A percentile compares a stretch with the other conserved stretches of the same genome.
These are phyloP conservation scores for Biancaea sappan DNA, from an alignment of 306 rosid genomes.

Conservation along the genomic window DNA sequence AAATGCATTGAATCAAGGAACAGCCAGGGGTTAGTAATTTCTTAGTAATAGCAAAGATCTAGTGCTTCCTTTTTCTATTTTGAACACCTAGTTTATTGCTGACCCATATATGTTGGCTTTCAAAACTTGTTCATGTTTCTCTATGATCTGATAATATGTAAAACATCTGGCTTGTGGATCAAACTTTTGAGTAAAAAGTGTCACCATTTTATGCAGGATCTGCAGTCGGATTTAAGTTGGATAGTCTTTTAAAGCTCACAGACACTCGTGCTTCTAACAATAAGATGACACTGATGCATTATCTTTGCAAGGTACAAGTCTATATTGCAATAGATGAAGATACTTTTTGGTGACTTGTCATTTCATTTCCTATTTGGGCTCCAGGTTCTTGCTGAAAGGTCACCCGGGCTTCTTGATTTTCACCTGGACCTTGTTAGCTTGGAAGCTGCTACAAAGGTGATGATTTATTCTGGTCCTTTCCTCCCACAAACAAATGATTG, in stretches of 20 bases:
- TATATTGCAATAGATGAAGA: slow-evolving; percentile 32
- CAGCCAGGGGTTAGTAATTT: slow-evolving; percentile 83
- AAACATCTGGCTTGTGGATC: not conserved
- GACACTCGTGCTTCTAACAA: slow-evolving; percentile 92
- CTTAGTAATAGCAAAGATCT: slow-evolving; percentile 10
- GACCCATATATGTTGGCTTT: slow-evolving; percentile 1
- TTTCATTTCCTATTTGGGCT: slow-evolving; percentile 29
- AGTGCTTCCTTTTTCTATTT: slow-evolving; percentile 20
- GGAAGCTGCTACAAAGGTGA: slow-evolving; percentile 84
- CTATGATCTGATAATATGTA: slow-evolving; percentile 18
- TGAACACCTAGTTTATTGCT: slow-evolving; percentile 5
- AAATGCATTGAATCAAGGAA: slow-evolving; percentile 92
- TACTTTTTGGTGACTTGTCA: slow-evolving; percentile 32
- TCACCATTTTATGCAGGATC: slow-evolving; percentile 61
- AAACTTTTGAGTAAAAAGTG: slow-evolving; percentile 16
- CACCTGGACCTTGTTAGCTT: slow-evolving; percentile 74
- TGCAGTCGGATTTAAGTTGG: slow-evolving; percentile 95
- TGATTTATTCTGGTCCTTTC: slow-evolving; percentile 30
- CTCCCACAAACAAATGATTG: slow-evolving; percentile 12
- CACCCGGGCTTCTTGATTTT: slow-evolving; percentile 81
- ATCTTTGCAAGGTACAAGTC: slow-evolving; percentile 85
- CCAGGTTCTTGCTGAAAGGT: slow-evolving; percentile 77
- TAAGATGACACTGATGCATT: slow-evolving; percentile 96
- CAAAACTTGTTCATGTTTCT: not conserved
- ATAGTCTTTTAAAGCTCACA: slow-evolving; percentile 83